Conservation (phyloP, 2,329 filamentous ascomycete genomes). For the Exophiala sp. region DNA sequence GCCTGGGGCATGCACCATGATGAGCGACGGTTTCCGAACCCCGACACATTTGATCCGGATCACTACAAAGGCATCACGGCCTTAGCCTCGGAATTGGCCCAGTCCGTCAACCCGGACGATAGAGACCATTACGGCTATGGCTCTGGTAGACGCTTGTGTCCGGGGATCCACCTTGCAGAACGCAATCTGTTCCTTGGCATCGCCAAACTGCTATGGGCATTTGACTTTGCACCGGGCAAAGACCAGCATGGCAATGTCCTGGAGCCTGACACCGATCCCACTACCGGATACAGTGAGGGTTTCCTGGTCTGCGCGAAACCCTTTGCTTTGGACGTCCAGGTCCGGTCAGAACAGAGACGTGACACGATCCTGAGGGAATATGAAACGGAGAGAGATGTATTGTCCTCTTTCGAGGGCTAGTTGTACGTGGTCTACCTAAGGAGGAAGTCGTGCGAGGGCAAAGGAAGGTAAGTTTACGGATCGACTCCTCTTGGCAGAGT, state of each 20-base stretch:
- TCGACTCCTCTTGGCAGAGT: too few relatives aligned
- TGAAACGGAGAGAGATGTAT: slow-evolving; percentile 29
- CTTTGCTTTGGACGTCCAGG: slow-evolving; percentile 33
- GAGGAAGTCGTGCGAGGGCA: too few relatives aligned
- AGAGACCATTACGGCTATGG: slow-evolving; percentile 33
- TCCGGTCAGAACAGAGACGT: slow-evolving; percentile 30
- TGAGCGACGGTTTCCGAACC: slow-evolving; percentile 32
- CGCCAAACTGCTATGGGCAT: slow-evolving; percentile 33
- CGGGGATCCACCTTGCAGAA: slow-evolving; percentile 35
- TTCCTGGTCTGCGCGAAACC: slow-evolving; percentile 34
- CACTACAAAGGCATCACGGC: slow-evolving; percentile 32
- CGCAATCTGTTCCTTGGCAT: slow-evolving; percentile 30
- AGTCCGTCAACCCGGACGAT: slow-evolving; percentile 29
- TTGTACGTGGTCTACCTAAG: too few relatives aligned
- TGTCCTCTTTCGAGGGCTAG: slow-evolving; percentile 23
- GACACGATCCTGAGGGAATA: slow-evolving; percentile 33
- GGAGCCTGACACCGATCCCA: slow-evolving; percentile 35
- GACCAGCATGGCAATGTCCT: slow-evolving; percentile 23
- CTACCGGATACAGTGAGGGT: slow-evolving; percentile 36
- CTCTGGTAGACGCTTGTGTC: slow-evolving; percentile 32
- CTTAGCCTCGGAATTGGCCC: slow-evolving; percentile 34
- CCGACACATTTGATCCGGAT: slow-evolving; percentile 33
- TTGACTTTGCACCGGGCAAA: slow-evolving; percentile 29
- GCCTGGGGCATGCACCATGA: slow-evolving; percentile 30
- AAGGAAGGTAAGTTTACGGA: too few relatives aligned